These are phyloP conservation scores for Calendula officinalis DNA, from an alignment of 129 eudicot genomes.

Conservation along the genomic window DNA sequence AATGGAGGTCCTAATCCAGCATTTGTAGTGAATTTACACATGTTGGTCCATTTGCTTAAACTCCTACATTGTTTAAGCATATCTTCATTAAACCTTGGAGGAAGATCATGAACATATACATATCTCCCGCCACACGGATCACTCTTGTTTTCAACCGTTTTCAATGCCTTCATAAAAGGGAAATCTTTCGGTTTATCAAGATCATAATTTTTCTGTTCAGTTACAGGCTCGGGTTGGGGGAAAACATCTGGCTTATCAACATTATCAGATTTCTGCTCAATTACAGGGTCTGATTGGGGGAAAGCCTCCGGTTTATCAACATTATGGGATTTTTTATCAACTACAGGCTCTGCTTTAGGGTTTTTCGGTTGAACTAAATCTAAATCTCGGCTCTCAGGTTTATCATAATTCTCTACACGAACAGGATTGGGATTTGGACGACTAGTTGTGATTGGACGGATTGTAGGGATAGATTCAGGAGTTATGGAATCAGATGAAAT, in stretches of 20 bases:
- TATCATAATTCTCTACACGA: slow-evolving; percentile 6
- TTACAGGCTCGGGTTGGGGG: not conserved
- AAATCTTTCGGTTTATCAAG: slow-evolving; percentile 12
- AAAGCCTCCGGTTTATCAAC: not conserved
- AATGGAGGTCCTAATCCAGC: slow-evolving; percentile 45
- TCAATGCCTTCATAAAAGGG: slow-evolving; percentile 69
- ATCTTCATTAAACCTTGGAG: slow-evolving; percentile 50
- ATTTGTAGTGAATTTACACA: slow-evolving; percentile 37
- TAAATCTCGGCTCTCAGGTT: slow-evolving; percentile 23
- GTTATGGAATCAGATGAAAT: slow-evolving; percentile 15
- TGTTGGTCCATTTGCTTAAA: slow-evolving; percentile 41
- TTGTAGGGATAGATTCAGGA: slow-evolving; percentile 20
- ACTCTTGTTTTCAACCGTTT: slow-evolving; percentile 74
- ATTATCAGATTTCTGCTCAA: slow-evolving; percentile 1
- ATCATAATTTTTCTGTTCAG: not conserved
- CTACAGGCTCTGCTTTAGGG: not conserved
- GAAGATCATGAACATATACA: slow-evolving; percentile 58
- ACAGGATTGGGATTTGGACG: slow-evolving; percentile 14
- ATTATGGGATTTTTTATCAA: not conserved
- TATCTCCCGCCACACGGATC: slow-evolving; percentile 55
- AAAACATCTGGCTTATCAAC: not conserved
- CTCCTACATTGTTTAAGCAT: slow-evolving; percentile 46
- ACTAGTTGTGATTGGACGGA: slow-evolving; percentile 17
- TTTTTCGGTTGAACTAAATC: slow-evolving; percentile 8
- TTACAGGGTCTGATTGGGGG: slow-evolving; percentile 5